Evolutionary conservation across 2,329 filamentous ascomycete genomes (phyloP), one percentile per base, ranked within the genome.

Genomic region (Mycocentrospora acerina): DNA sequence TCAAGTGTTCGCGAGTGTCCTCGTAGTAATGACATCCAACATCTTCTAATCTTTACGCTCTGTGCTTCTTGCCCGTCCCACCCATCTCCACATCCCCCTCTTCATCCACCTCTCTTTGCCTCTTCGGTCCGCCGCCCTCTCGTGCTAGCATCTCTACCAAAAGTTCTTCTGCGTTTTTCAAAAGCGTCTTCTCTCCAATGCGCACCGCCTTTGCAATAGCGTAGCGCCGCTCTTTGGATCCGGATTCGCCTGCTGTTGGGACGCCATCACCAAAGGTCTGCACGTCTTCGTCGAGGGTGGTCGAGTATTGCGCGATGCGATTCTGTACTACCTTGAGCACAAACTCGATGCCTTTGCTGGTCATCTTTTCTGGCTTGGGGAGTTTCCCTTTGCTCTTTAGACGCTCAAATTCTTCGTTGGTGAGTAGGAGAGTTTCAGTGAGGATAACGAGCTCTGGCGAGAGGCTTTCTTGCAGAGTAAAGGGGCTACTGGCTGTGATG

Each of bases 141-240:
- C 63, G 67, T 69, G 48, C 41, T 53, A 59, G 22, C 13, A 36
- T 46, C 29, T 50, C 47, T 6, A 39, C 42, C 31, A 66, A 37
- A 2, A 55, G 60, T 24, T 55, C 42, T 42, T 77, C 71, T 1
- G 81, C 72, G 55, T 81, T 74, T 38, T 73, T 67, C 16, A 90
- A 59, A 5, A 90, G 71, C 51, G 76, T 74, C 63, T 89, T 89
- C 67, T 91, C 87, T 11, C 86, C 87, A 3, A 83, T 67, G 42
- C 87, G 78, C 24, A 90, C 84, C 34, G 78, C 70, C 15, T 82
- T 57, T 0, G 86, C 86, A 81, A 86, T 86, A 45, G 56, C 46
- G 60, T 64, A 51, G 40, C 62, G 58, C 42, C 53, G 37, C 53
- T 62, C 43, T 49, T 54, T 49, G 4, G 42, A 27, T 2, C 35